These are phyloP conservation scores for Arabis alpina DNA, from an alignment of 345 rosid species.

Conservation along the genomic window DNA sequence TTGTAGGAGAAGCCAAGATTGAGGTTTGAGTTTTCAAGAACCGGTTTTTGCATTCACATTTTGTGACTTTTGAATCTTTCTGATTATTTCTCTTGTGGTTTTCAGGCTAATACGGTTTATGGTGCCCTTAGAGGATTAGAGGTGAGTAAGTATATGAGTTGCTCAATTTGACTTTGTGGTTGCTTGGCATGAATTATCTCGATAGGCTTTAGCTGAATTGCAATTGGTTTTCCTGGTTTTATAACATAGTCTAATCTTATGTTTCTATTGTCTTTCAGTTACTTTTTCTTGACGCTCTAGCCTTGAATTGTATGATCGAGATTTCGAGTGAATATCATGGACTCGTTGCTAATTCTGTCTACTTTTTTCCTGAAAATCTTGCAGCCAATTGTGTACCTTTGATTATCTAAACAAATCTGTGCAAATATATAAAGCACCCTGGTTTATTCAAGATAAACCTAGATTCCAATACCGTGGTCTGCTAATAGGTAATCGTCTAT, in stretches of 20 bases:
- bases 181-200: no score
- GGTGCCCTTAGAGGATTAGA: slow-evolving; percentile 94
- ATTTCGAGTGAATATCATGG: not conserved
- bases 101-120: slow-evolving; percentile 84
- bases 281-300: not conserved
- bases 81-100: slow-evolving; percentile 11
- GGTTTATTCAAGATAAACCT: slow-evolving; percentile 87
- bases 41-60: not conserved
- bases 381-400: slow-evolving; percentile 85
- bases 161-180: slow-evolving; percentile 22
- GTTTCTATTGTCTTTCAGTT: not conserved
- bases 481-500: slow-evolving; percentile 57
- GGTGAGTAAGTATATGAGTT: slow-evolving; percentile 51
- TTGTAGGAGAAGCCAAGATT: slow-evolving; percentile 63
- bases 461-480: slow-evolving; percentile 90
- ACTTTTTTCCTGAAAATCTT: slow-evolving; percentile 19
- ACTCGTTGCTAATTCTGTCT: not conserved
- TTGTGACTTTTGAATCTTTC: not conserved
- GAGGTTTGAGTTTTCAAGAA: slow-evolving; percentile 53
- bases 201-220: no score
- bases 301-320: not conserved
- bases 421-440: slow-evolving; percentile 73
- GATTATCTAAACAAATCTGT: slow-evolving; percentile 74
- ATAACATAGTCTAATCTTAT: not conserved
- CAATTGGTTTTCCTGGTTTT: no score